Percentiles rank a stretch among this genome's conserved stretches.
phyloP scores from a whole-genome alignment of 495 filamentous ascomycete species.

The Tuber borchii region DNA sequence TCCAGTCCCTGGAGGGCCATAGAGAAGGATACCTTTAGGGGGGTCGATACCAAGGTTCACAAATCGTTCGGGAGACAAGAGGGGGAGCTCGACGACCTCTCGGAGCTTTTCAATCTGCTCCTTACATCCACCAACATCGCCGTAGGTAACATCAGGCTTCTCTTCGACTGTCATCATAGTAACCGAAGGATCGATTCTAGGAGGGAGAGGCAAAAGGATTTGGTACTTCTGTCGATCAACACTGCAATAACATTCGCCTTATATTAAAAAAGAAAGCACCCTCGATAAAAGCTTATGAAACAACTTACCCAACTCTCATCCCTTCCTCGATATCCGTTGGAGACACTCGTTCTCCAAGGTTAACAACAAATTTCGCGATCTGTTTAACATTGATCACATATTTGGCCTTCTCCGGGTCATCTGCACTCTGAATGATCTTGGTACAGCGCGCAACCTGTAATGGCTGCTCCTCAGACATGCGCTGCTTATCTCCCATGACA shows the following conservation, averaged over 20 bases:
- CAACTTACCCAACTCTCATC: constrained; percentile 79
- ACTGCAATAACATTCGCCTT: constrained; percentile 44
- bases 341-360: constrained; percentile 91
- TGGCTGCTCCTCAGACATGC: constrained; percentile 96
- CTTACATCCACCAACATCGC: constrained; percentile 97
- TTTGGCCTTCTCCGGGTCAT: constrained; percentile 96
- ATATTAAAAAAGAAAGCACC: not conserved
- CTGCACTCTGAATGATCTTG: constrained; percentile 96
- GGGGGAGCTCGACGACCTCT: constrained; percentile 96
- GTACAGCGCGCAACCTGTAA: constrained; percentile 96
- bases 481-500: constrained; percentile 91
- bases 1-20: constrained; percentile 93
- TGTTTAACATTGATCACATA: constrained; percentile 99
- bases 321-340: constrained; percentile 99
- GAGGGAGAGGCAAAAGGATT: constrained; percentile 91
- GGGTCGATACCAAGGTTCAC: constrained; percentile 97
- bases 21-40: constrained; percentile 92
- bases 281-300: not conserved
- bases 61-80: constrained; percentile 93
- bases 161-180: constrained; percentile 99
- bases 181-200: constrained; percentile 97
- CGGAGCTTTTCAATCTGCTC: constrained; percentile 98
- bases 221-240: constrained; percentile 99
- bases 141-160: constrained; percentile 98
- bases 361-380: constrained; percentile 98